Percentiles rank a stretch among this genome's conserved stretches.
phyloP scores from a whole-genome alignment of 2,329 filamentous ascomycete species.

The Colletotrichum sp. region DNA sequence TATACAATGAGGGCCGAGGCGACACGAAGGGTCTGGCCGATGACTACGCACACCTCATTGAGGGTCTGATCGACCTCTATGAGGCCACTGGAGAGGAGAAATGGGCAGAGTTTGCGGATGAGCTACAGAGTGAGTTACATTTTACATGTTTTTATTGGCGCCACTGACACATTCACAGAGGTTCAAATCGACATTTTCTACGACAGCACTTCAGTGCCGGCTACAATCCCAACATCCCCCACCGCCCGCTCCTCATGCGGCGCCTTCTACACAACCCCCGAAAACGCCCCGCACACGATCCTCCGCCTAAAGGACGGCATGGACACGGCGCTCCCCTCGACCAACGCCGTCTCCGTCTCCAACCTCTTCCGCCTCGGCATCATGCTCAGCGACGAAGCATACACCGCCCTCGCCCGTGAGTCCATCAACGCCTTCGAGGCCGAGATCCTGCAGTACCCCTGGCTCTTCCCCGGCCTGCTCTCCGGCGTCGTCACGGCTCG shows the following conservation, averaged over 20 bases:
- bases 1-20: conserved; percentile 70
- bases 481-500: conserved; percentile 75
- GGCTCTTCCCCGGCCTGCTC: conserved; percentile 85
- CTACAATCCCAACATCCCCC: conserved; percentile 35
- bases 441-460: conserved; percentile 91
- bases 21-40: conserved; percentile 83
- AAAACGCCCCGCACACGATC: conserved; percentile 70
- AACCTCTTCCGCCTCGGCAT: conserved; percentile 85
- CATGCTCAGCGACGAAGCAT: conserved; percentile 69
- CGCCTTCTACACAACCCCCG: conserved; percentile 76
- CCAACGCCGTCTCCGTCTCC: conserved; percentile 84
- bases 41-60: conserved; percentile 90
- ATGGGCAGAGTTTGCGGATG: conserved; percentile 81
- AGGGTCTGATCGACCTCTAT: conserved; percentile 83
- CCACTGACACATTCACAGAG: conserved; percentile 46
- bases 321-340: conserved; percentile 88
- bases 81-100: conserved; percentile 78
- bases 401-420: conserved; percentile 68
- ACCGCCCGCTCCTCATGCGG: conserved; percentile 48
- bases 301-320: conserved; percentile 94
- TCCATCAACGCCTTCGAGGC: conserved; percentile 87
- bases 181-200: conserved; percentile 80
- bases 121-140: conserved; percentile 68
- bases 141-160: conserved; percentile 9
- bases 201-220: conserved; percentile 53